Base-by-base conservation (phyloP, 176 grass and related monocot species). In the Chrysopogon serrulatus region DNA sequence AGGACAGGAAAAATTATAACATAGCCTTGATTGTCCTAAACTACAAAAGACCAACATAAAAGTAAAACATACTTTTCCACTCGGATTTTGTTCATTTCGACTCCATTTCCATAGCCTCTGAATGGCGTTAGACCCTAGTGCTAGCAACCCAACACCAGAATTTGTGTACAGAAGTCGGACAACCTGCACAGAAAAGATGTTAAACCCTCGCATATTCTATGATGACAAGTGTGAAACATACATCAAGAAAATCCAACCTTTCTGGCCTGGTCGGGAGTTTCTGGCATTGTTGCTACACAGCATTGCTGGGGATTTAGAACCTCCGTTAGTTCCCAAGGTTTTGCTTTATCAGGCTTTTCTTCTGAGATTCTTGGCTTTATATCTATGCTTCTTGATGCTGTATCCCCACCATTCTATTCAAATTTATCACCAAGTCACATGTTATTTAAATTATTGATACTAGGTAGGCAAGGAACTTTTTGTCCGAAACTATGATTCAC, bases 71-170 rank as follows among this genome's bases (percentile, higher is more conserved):
- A 93, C 96, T 91, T 91, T 95, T 42, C 91, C 91, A 87, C 24
- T 95, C 61, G 91, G 96, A 92, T 98, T 95, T 79, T 93, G 93
- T 8, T 98, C 93, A 27, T 65, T 95, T 21, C 87, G 91, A 79
- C 32, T 54, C 96, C 96, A 98, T 83, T 95, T 95, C 96, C 96
- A 98, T 27, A 95, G 74, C 80, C 93, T 95, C 68, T 95, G 96
- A 88, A 95, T 82, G 64, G 87, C 96, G 81, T 95, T 98, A 57
- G 93, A 98, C n/a, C 89, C 87, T 60, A 98, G 80, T 59, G 96
- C 96, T 82, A 98, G 89, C 76, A 98, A 92, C 30, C 96, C 89
- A 72, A 85, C 80, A 79, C 96, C 96, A 24, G 91, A 92, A 84
- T 98, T 98, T 83, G 96, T 98, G 77, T 95, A 98, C 36, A 98